Conservation (phyloP, 106 monocot species). For the Dioscorea zingiberensis region DNA sequence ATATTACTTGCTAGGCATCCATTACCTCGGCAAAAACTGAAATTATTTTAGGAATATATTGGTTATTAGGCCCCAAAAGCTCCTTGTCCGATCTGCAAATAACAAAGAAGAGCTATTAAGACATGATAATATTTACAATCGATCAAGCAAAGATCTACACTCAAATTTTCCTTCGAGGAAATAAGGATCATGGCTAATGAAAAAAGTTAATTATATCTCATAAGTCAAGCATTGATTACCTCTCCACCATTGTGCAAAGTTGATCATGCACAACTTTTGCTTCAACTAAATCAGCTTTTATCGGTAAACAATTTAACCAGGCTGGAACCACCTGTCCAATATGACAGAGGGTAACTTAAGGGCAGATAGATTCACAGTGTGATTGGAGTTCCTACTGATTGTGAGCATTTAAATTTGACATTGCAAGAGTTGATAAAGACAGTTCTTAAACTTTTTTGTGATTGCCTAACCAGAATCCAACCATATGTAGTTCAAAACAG, state of each 20-base stretch:
- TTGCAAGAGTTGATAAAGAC: too few species aligned
- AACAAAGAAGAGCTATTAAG: background rate
- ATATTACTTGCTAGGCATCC: background rate
- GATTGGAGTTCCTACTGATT: too few species aligned
- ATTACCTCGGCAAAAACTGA: constrained; percentile 88
- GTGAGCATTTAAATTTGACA: too few species aligned
- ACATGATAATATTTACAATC: background rate
- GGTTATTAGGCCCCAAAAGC: constrained; percentile 87
- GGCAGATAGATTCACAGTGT: background rate
- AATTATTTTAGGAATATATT: constrained; percentile 84
- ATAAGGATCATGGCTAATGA: background rate
- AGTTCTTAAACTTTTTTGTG: too few species aligned
- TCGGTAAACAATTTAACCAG: constrained; percentile 86
- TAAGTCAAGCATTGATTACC: constrained; percentile 23
- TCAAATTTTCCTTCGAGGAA: background rate
- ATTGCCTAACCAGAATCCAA: too few species aligned
- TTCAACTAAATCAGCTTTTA: constrained; percentile 80
- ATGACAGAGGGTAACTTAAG: background rate
- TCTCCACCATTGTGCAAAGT: constrained; percentile 88
- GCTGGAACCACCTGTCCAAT: constrained; percentile 70
- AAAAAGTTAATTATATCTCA: background rate
- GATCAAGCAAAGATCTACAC: too few species aligned
- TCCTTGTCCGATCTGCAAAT: constrained; percentile 68
- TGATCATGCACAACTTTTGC: constrained; percentile 97
- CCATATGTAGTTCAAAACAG: too few species aligned